Percentiles rank a stretch among this genome's conserved stretches.
These are phyloP conservation scores for Mycena haematopus DNA, from an alignment of 768 basidiomycete species.

Conservation along the genomic window DNA sequence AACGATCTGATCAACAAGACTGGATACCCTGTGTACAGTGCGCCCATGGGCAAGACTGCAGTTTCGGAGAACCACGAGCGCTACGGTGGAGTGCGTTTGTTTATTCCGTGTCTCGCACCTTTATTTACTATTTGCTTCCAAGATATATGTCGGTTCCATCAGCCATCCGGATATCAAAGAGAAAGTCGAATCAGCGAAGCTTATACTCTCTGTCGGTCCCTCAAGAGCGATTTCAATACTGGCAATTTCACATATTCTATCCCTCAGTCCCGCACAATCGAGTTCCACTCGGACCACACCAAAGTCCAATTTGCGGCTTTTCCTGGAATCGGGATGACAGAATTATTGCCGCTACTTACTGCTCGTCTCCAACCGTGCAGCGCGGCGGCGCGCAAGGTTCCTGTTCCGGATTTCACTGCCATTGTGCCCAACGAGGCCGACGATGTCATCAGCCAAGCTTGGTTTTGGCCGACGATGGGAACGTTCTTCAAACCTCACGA, in stretches of 20 bases:
- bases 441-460: slow-evolving; percentile 72
- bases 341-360: slow-evolving; percentile 75
- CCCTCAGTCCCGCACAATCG: slow-evolving; percentile 62
- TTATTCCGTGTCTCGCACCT: background rate
- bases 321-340: slow-evolving; percentile 76
- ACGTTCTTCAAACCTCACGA: slow-evolving; percentile 75
- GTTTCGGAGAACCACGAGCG: slow-evolving; percentile 73
- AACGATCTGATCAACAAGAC: slow-evolving; percentile 68
- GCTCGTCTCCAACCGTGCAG: slow-evolving; percentile 54
- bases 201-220: slow-evolving; percentile 77
- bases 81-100: slow-evolving; percentile 75
- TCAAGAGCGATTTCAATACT: slow-evolving; percentile 86
- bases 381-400: slow-evolving; percentile 45
- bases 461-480: slow-evolving; percentile 84
- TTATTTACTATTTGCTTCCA: slow-evolving; percentile 8
- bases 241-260: slow-evolving; percentile 85
- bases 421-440: slow-evolving; percentile 57
- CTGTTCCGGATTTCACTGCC: slow-evolving; percentile 52
- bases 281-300: slow-evolving; percentile 79
- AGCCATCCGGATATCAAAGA: slow-evolving; percentile 70
- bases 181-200: slow-evolving; percentile 74
- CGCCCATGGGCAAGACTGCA: slow-evolving; percentile 84
- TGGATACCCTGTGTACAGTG: slow-evolving; percentile 73
- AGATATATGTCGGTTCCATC: slow-evolving; percentile 82
- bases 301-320: slow-evolving; percentile 69